Evolutionary conservation across 2,329 filamentous ascomycete genomes (phyloP).

Genomic region (Cercospora beticola): DNA sequence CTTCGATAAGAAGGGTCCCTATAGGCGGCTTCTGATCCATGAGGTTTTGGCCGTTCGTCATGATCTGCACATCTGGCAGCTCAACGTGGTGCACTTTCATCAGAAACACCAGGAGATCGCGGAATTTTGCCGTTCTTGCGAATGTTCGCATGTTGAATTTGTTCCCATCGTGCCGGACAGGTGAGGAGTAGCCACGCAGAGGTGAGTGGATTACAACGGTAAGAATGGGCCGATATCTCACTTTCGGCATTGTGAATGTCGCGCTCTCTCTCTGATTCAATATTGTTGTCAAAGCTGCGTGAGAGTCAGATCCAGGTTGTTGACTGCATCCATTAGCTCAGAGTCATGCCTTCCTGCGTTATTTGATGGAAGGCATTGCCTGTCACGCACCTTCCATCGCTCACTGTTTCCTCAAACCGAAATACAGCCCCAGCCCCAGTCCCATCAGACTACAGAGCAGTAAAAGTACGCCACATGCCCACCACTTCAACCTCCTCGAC

Average conservation of each 20-base stretch:
- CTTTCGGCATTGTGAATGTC: not conserved
- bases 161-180: not conserved
- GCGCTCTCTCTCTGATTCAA: too few species aligned
- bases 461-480: not conserved
- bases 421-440: not conserved
- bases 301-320: too few species aligned
- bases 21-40: not conserved
- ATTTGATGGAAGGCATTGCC: not conserved
- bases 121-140: not conserved
- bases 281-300: too few species aligned
- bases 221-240: not conserved
- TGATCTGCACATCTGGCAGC: not conserved
- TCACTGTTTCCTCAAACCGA: not conserved
- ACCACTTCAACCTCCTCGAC: not conserved
- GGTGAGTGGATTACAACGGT: not conserved
- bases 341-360: not conserved
- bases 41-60: not conserved
- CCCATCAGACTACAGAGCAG: not conserved
- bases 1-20: not conserved
- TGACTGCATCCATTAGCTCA: not conserved
- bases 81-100: not conserved
- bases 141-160: not conserved
- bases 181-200: not conserved
- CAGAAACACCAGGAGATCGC: not conserved
- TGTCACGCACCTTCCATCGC: not conserved